Evolutionary conservation across 371 early-diverging fungal genomes (phyloP).

Genomic region (Circinella minor): DNA sequence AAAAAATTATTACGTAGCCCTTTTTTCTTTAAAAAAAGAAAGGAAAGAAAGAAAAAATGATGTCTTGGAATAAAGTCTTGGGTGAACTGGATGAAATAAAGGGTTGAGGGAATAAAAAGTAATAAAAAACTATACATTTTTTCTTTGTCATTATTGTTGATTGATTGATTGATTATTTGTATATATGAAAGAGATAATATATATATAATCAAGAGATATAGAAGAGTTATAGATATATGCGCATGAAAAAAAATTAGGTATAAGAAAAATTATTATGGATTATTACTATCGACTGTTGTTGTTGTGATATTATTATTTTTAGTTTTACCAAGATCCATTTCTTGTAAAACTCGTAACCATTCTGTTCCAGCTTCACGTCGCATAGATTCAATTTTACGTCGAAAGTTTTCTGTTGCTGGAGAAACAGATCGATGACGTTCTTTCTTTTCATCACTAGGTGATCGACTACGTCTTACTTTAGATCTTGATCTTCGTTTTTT

Average conservation of each 20-base stretch:
- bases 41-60: too few species aligned
- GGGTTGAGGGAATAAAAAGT: too few species aligned
- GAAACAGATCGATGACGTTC: constrained; percentile 22
- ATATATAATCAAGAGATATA: too few species aligned
- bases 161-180: too few species aligned
- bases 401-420: constrained; percentile 35
- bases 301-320: constrained; percentile 8
- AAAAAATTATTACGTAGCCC: too few species aligned
- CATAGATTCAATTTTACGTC: constrained; percentile 64
- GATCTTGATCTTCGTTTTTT: constrained; percentile 31
- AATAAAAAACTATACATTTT: too few species aligned
- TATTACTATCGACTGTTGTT: background rate
- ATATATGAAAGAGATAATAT: too few species aligned
- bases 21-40: too few species aligned
- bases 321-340: constrained; percentile 50
- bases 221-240: background rate
- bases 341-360: constrained; percentile 66
- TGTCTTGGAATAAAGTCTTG: too few species aligned
- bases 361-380: constrained; percentile 65
- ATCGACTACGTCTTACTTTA: constrained; percentile 28
- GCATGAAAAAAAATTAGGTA: background rate
- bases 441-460: constrained; percentile 20
- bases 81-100: too few species aligned
- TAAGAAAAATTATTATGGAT: background rate
- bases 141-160: too few species aligned